Conservation (phyloP, 495 filamentous ascomycete species). For the Xylaria longipes region DNA sequence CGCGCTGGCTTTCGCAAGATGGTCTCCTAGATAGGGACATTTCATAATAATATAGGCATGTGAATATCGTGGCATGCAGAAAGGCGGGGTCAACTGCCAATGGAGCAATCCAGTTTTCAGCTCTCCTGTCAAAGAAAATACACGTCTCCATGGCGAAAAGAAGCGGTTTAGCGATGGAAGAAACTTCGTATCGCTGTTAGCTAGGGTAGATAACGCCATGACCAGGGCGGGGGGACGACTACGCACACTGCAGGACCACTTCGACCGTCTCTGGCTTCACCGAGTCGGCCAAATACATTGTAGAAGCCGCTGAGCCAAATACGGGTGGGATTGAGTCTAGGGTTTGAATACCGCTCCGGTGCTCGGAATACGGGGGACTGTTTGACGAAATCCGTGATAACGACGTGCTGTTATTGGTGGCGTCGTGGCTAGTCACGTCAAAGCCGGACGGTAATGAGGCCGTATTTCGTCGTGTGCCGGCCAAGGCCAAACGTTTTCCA, state of each 20-base stretch:
- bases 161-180: slow-evolving; percentile 38
- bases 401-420: background rate
- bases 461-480: background rate
- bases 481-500: background rate
- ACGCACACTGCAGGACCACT: slow-evolving; percentile 12
- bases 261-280: background rate
- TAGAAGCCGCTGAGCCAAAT: background rate
- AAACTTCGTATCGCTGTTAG: slow-evolving; percentile 37
- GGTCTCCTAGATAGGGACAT: background rate
- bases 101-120: slow-evolving; percentile 42
- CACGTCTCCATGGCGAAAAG: slow-evolving; percentile 31
- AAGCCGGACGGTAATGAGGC: background rate
- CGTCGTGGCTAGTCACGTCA: background rate
- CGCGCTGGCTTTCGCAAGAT: background rate
- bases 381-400: background rate
- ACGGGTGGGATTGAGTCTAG: background rate
- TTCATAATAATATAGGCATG: background rate
- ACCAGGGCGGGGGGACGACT: too few species aligned
- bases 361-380: background rate
- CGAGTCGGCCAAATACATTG: slow-evolving; percentile 9
- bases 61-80: slow-evolving; percentile 39
- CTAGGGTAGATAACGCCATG: background rate
- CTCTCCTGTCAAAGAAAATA: slow-evolving; percentile 37
- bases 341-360: background rate
- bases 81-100: slow-evolving; percentile 46